Evolutionary conservation across 2,329 filamentous ascomycete species (phyloP).

Genomic region (Penicillium sumatraense): DNA sequence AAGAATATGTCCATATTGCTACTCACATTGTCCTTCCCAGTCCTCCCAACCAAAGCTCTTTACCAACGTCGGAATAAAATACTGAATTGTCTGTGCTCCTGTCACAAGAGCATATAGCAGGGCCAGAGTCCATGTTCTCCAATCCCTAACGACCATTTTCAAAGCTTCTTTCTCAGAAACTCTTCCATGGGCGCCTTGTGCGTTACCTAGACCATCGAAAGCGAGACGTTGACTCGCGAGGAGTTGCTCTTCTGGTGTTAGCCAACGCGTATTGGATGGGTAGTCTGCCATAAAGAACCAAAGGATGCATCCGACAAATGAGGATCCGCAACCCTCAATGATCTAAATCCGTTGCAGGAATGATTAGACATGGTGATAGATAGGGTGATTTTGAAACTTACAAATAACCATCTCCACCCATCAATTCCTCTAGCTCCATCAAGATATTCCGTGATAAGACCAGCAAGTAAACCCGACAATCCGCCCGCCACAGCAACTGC

Average conservation of each 20-base stretch:
- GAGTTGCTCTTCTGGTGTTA: slow-evolving; percentile 1
- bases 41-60: slow-evolving; percentile 33
- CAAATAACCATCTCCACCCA: slow-evolving; percentile 4
- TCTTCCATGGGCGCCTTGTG: slow-evolving; percentile 19
- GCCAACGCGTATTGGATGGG: slow-evolving; percentile 1
- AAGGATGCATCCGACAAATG: background rate
- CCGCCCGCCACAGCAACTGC: slow-evolving; percentile 1
- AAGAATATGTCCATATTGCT: background rate
- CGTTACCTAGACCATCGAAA: slow-evolving; percentile 11
- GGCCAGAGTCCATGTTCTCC: slow-evolving; percentile 25
- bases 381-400: background rate
- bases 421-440: background rate
- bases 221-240: slow-evolving; percentile 3
- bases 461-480: slow-evolving; percentile 1
- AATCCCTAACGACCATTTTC: slow-evolving; percentile 28
- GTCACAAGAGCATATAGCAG: slow-evolving; percentile 34
- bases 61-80: slow-evolving; percentile 39
- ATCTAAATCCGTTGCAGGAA: background rate
- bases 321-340: slow-evolving; percentile 1
- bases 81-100: slow-evolving; percentile 36
- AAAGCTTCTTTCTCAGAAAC: slow-evolving; percentile 30
- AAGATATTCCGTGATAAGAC: background rate
- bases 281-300: slow-evolving; percentile 7
- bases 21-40: background rate
- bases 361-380: no score